phyloP scores from a whole-genome alignment of 495 filamentous ascomycete species.

The Geopyxis carbonaria region DNA sequence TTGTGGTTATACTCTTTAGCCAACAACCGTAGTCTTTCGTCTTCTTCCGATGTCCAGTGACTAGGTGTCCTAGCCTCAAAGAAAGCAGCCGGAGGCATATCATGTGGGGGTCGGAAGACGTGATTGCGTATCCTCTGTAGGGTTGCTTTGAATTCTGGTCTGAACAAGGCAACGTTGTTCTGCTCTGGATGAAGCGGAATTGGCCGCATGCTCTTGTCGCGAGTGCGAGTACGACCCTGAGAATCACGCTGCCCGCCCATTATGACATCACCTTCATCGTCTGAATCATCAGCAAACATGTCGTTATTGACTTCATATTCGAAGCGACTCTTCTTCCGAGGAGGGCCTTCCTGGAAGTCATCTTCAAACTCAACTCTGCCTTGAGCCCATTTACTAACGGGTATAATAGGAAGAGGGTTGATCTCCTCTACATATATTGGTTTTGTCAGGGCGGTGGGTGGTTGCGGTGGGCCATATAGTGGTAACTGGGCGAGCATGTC shows the following conservation, averaged over 20 bases:
- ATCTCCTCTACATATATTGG: conserved; percentile 16
- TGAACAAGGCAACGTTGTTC: conserved; percentile 68
- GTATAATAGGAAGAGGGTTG: conserved; percentile 41
- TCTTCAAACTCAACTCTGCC: conserved; percentile 59
- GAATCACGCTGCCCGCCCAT: conserved; percentile 13
- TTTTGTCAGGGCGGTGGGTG: conserved; percentile 12
- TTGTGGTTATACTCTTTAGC: conserved; percentile 92
- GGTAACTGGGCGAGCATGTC: conserved; percentile 77
- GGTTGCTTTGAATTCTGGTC: conserved; percentile 73
- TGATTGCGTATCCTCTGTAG: conserved; percentile 87
- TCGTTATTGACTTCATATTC: conserved; percentile 39
- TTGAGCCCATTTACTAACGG: conserved; percentile 66
- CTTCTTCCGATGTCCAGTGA: conserved; percentile 78
- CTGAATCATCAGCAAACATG: conserved; percentile 42
- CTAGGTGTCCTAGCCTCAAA: conserved; percentile 73
- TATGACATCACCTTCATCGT: conserved; percentile 33
- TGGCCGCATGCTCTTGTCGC: conserved; percentile 27
- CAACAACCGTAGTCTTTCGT: conserved; percentile 67
- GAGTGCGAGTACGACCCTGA: conserved; percentile 27
- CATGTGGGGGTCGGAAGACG: conserved; percentile 80
- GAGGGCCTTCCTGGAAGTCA: conserved; percentile 46
- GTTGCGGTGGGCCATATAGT: conserved; percentile 47
- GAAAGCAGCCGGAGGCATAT: conserved; percentile 80
- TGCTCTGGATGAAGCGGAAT: conserved; percentile 47
- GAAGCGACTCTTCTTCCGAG: conserved; percentile 60